Percentiles rank a stretch among this genome's conserved stretches.
Conservation (phyloP, 352 stramenopile genomes). For the Globisporangium sylvaticum region DNA sequence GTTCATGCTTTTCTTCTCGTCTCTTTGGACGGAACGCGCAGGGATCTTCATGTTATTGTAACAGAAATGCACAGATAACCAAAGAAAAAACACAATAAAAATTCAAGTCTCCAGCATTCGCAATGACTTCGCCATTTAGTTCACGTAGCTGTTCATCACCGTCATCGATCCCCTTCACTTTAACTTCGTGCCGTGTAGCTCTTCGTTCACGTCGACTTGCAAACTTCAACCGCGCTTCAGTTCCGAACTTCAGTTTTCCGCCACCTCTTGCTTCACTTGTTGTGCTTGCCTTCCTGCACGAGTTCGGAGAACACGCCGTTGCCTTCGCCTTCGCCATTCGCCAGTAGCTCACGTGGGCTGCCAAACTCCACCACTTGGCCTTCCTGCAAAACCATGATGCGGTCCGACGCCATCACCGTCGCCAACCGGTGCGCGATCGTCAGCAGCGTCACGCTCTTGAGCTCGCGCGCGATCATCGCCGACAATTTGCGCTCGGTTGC, state of each 20-base stretch:
- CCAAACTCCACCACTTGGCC: conserved; percentile 83
- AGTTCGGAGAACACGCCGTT: conserved; percentile 7
- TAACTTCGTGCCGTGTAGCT: neutral
- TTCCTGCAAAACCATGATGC: conserved; percentile 81
- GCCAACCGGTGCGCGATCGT: conserved; percentile 91
- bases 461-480: conserved; percentile 78
- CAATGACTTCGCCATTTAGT: neutral
- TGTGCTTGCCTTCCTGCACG: conserved; percentile 14
- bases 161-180: neutral
- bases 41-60: conserved; percentile 5
- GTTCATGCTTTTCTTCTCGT: neutral
- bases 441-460: conserved; percentile 80
- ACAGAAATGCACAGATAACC: conserved; percentile 2
- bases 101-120: neutral
- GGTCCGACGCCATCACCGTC: conserved; percentile 89
- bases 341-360: conserved; percentile 29
- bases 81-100: neutral
- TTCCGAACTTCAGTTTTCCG: neutral
- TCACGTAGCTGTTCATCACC: neutral
- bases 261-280: neutral
- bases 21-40: neutral
- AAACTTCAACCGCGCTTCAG: neutral
- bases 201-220: neutral
- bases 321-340: neutral
- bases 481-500: conserved; percentile 64